phyloP scores from a whole-genome alignment of 1,284 basidiomycete species.

The Cerioporus squamosus region DNA sequence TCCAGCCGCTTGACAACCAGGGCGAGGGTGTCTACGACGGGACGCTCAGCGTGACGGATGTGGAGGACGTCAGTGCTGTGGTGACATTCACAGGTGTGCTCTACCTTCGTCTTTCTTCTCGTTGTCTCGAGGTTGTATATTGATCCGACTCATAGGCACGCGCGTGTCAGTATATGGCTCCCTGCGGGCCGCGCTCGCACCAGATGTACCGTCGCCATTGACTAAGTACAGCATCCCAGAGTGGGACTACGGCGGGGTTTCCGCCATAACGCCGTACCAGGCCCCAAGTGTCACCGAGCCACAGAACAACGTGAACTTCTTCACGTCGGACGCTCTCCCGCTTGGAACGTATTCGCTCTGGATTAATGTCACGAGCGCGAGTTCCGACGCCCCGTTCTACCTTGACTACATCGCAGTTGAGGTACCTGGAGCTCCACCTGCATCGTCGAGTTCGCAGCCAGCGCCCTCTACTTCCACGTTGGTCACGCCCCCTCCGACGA shows the following conservation, averaged over 20 bases:
- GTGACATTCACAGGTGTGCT: neutral
- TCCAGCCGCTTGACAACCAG: neutral
- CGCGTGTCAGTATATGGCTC: constrained; percentile 1
- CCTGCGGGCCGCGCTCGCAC: neutral
- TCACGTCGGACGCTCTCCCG: constrained; percentile 1
- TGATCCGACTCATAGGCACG: neutral
- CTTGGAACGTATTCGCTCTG: constrained; percentile 5
- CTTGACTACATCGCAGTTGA: constrained; percentile 15
- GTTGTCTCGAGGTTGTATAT: too few relatives aligned
- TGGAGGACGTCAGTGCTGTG: neutral
- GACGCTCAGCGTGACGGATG: neutral
- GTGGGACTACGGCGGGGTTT: constrained; percentile 5
- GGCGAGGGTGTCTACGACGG: neutral
- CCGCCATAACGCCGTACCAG: constrained; percentile 1
- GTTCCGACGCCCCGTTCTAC: constrained; percentile 3
- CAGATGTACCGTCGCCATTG: neutral
- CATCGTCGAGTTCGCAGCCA: neutral
- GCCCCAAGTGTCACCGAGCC: constrained; percentile 7
- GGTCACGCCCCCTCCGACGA: too few relatives aligned
- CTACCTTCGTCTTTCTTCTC: too few relatives aligned
- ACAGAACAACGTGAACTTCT: constrained; percentile 8
- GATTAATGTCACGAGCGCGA: constrained; percentile 14
- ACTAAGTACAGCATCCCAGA: constrained; percentile 6
- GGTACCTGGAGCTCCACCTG: constrained; percentile 2
- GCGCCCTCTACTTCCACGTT: neutral